Evolutionary conservation across 23 red algal species (phyloP).

Genomic region (Porphyridium purpureum): DNA sequence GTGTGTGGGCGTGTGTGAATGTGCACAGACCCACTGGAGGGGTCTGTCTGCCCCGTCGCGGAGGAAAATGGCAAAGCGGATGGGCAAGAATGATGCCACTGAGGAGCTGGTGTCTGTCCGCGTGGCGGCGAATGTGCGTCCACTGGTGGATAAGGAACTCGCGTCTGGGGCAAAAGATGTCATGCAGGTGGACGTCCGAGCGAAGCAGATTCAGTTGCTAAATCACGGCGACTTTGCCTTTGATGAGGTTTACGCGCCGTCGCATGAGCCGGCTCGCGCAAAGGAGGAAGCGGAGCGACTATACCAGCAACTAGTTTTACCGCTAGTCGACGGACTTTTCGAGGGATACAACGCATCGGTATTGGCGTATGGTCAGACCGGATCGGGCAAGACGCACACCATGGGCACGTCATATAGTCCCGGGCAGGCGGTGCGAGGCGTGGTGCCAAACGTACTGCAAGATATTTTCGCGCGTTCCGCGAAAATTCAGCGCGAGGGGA

Average conservation of each 20-base stretch:
- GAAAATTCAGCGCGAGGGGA: conserved; percentile 7
- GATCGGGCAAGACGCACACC: conserved; percentile 89
- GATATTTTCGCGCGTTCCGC: conserved; percentile 40
- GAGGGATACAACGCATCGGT: conserved; percentile 70
- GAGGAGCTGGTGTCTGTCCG: too few relatives aligned
- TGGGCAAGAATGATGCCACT: too few relatives aligned
- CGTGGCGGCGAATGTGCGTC: conserved; percentile 7
- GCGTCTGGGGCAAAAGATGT: not conserved
- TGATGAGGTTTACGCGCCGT: not conserved
- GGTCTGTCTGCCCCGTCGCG: too few relatives aligned
- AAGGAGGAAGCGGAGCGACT: conserved; percentile 12
- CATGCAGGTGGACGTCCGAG: conserved; percentile 1
- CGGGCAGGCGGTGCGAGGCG: conserved; percentile 28
- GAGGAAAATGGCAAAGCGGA: too few relatives aligned
- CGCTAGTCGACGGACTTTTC: conserved; percentile 51
- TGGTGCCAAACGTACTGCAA: conserved; percentile 45
- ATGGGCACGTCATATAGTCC: conserved; percentile 37
- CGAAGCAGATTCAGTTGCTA: not conserved
- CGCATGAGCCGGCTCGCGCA: conserved; percentile 7
- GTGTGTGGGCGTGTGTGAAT: too few relatives aligned
- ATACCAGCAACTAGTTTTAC: conserved; percentile 3
- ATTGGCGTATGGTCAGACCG: conserved; percentile 95
- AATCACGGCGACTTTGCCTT: not conserved
- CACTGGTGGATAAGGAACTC: conserved; percentile 1
- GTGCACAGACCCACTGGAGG: too few relatives aligned